These are phyloP conservation scores for Gaultheria prostrata DNA, from an alignment of 148 eudicot species.

Conservation along the genomic window DNA sequence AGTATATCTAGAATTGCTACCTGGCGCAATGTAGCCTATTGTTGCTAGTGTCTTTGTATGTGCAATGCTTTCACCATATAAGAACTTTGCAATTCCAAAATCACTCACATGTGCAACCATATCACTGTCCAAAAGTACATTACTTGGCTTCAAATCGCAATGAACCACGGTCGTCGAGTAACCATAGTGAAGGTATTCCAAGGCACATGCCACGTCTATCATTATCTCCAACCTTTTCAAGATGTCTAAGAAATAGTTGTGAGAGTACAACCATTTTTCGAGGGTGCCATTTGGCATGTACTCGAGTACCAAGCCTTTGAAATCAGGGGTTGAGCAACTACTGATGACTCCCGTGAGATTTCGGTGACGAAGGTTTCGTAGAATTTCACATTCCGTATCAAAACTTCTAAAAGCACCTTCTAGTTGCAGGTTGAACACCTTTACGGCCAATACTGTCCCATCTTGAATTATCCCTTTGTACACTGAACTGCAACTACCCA, in stretches of 20 bases:
- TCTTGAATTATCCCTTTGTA: not conserved
- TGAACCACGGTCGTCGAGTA: not conserved
- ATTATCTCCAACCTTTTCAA: not conserved
- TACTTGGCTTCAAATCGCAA: not conserved
- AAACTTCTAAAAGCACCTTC: not conserved
- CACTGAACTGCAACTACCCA: not conserved
- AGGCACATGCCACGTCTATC: not conserved
- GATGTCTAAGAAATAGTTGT: not conserved
- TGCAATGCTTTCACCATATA: not conserved
- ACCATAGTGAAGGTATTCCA: not conserved
- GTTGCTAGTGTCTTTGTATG: not conserved
- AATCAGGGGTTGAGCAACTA: not conserved
- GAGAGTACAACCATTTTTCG: not conserved
- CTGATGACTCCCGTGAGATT: not conserved
- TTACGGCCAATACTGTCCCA: not conserved
- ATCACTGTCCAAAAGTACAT: not conserved
- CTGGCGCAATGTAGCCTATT: not conserved
- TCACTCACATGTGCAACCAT: not conserved
- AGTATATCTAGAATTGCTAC: not conserved
- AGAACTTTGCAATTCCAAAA: not conserved
- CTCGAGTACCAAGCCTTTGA: not conserved
- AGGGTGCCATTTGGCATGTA: not conserved
- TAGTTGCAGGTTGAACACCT: conserved; percentile 1
- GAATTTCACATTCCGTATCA: not conserved
- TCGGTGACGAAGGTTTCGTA: not conserved